These are phyloP conservation scores for Neurospora sp. DNA, from an alignment of 495 filamentous ascomycete species.

Conservation along the genomic window DNA sequence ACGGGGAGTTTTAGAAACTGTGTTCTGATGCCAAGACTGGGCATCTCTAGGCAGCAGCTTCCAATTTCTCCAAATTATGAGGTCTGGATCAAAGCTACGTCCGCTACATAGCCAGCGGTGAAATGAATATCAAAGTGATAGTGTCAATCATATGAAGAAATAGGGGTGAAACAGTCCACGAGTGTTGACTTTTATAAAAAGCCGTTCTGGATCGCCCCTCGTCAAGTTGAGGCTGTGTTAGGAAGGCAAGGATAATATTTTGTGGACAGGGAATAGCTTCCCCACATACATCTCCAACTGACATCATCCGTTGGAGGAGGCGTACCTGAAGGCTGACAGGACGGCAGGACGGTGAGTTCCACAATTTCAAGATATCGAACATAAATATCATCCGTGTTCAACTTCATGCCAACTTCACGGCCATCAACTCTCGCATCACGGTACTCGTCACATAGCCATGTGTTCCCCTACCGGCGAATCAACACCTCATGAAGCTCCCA, in stretches of 20 bases:
- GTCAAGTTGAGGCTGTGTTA: neutral
- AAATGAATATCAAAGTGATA: neutral
- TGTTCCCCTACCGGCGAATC: slow-evolving; percentile 7
- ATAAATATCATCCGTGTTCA: neutral
- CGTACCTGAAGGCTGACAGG: neutral
- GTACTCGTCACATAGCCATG: slow-evolving; percentile 1
- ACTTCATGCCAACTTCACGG: neutral
- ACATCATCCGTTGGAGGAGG: neutral
- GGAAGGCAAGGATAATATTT: neutral
- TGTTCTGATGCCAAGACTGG: neutral
- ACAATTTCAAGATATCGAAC: neutral
- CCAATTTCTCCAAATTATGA: neutral
- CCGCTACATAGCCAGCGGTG: neutral
- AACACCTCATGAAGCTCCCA: neutral
- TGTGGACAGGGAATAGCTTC: neutral
- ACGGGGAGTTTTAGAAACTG: neutral
- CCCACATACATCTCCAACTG: neutral
- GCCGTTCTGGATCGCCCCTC: too few species aligned
- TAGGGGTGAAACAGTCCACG: neutral
- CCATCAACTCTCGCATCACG: neutral
- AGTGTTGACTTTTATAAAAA: too few species aligned
- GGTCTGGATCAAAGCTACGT: neutral
- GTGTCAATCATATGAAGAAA: neutral
- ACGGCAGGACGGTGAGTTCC: neutral
- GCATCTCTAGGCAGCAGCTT: neutral